Percentiles rank a stretch among this genome's conserved stretches.
Conservation (phyloP, 139 green algal species). For the Micractinium sp. region DNA sequence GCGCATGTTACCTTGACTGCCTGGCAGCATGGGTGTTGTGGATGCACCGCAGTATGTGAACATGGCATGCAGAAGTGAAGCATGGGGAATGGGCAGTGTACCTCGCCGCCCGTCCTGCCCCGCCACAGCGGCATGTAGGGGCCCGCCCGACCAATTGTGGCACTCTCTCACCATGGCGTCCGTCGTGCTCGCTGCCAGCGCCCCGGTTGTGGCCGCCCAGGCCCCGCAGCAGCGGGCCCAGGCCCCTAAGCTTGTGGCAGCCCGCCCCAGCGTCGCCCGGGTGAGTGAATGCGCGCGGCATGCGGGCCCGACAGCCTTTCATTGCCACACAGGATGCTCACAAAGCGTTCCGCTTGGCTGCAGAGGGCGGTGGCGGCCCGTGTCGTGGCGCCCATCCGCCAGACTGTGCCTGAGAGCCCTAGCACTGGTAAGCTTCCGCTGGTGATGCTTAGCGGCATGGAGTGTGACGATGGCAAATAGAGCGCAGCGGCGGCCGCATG, state of each 20-base stretch:
- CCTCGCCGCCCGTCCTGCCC: not conserved
- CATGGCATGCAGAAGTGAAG: not conserved
- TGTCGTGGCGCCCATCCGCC: not conserved
- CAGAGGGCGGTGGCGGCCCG: not conserved
- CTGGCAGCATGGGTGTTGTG: not conserved
- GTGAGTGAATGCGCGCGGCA: not conserved
- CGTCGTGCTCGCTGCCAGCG: not conserved
- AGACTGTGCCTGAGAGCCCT: conserved; percentile 12
- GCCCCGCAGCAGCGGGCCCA: conserved; percentile 1
- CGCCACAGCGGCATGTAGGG: not conserved
- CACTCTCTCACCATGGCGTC: conserved; percentile 1
- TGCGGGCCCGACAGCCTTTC: not conserved
- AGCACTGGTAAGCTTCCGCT: not conserved
- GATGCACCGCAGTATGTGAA: not conserved
- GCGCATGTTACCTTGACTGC: not conserved
- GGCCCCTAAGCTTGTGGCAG: not conserved
- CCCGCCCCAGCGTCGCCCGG: not conserved
- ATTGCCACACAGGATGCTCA: not conserved
- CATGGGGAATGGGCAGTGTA: too few relatives aligned
- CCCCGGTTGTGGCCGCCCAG: not conserved
- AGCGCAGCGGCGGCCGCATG: not conserved
- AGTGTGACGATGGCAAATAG: not conserved
- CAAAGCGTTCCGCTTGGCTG: not conserved
- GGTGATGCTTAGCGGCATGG: not conserved
- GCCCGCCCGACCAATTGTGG: not conserved